Base-by-base conservation (phyloP, 805 yeast genomes). In the Debaryomyces prosopidis region DNA sequence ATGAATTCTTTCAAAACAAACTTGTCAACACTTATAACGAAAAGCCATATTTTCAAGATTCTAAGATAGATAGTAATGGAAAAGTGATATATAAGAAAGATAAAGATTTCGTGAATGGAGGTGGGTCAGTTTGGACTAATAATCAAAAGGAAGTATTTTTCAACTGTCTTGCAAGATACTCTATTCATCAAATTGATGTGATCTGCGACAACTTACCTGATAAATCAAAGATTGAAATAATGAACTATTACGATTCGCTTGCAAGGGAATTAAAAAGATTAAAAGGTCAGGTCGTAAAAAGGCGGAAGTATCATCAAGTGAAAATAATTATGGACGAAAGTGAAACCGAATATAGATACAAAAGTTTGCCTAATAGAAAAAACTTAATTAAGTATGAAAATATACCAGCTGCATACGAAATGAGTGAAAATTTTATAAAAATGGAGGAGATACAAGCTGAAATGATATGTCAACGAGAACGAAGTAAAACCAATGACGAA, bases 61-160 rank as follows among this genome's bases (percentile, higher is more conserved):
- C 53, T 9, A 51, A 47, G 12, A 28, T 59, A 4, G 48, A 55
- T 19, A 40, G 40, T n/a, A 45, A 44, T 18, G 62, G 62, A 2
- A 8, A 31, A 3, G 39, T 56, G 9, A 48, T 48, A 19, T 51
- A 57, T 40, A 37, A 28, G 9, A 41, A 19, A n/a, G 39, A 37
- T n/a, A 30, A 23, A 14, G 38, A 32, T 15, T 47, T 26, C 28
- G 42, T n/a, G n/a, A 17, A 19, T 15, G 28, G 20, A 12, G 20
- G 31, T 17, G 79, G 80, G 0, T 54, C 67, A 5, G 40, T 49
- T 15, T 82, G 87, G 87, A 55, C 71, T 1, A 45, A 55, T 0
- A 43, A 46, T 1, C 87, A 83, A 44, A 82, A 82, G 51, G 77
- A 76, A 16, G 33, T 44, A 11, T 83, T 83, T 57, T 83, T 81